A percentile compares a stretch with the other conserved stretches of the same genome.
phyloP scores from a whole-genome alignment of 1,284 basidiomycete genomes.

The Malassezia slooffiae region DNA sequence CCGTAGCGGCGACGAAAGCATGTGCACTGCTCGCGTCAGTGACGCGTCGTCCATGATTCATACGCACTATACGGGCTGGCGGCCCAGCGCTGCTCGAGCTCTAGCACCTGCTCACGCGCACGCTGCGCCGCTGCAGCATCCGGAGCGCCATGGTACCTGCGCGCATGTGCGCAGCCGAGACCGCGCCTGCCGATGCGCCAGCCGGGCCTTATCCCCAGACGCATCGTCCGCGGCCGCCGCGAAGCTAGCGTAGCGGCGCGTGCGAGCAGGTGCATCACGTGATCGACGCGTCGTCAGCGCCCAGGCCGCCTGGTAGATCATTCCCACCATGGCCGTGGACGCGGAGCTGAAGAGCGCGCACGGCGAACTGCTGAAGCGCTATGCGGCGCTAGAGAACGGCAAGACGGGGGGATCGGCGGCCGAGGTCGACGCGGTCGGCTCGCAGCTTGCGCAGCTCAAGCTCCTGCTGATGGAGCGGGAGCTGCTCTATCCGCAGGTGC shows the following conservation, averaged over 20 bases:
- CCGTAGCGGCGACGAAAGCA: constrained; percentile 15
- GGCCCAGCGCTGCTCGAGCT: neutral
- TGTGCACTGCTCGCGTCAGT: constrained; percentile 13
- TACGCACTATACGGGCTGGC: constrained; percentile 2
- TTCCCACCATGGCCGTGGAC: constrained; percentile 8
- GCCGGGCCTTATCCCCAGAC: too few relatives aligned
- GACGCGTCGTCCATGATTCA: neutral
- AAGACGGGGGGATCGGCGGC: neutral
- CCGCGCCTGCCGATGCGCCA: too few relatives aligned
- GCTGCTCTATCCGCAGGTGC: constrained; percentile 55
- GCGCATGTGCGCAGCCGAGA: too few relatives aligned
- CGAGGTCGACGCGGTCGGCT: constrained; percentile 15
- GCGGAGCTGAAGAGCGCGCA: constrained; percentile 8
- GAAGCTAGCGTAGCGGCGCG: too few relatives aligned
- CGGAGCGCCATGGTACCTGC: too few relatives aligned
- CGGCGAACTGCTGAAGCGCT: constrained; percentile 1
- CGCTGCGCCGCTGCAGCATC: neutral
- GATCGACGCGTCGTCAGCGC: too few relatives aligned
- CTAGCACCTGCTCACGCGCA: neutral
- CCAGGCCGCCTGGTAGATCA: too few relatives aligned
- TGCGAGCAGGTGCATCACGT: too few relatives aligned
- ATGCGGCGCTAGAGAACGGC: constrained; percentile 1
- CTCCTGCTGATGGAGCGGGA: constrained; percentile 67
- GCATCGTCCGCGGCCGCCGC: too few relatives aligned
- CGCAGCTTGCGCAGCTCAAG: constrained; percentile 49